Evolutionary conservation across 2,329 filamentous ascomycete species (phyloP).

Genomic region (Sclerotinia borealis): DNA sequence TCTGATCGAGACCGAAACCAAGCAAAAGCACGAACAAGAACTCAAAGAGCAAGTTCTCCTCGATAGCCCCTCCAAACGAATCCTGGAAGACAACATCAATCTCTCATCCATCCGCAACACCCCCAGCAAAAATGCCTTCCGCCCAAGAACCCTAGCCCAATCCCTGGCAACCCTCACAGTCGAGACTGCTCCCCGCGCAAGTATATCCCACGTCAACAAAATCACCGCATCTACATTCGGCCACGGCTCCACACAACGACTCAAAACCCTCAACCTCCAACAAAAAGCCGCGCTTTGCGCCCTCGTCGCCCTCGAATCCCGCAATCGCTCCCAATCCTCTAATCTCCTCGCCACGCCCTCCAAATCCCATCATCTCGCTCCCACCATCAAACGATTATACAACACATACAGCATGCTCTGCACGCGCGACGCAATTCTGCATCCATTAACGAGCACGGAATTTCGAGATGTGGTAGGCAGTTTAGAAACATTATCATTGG

Average conservation of each 20-base stretch:
- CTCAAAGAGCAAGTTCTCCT: slow-evolving; percentile 49
- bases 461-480: slow-evolving; percentile 90
- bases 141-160: slow-evolving; percentile 40
- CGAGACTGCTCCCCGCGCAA: slow-evolving; percentile 79
- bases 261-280: slow-evolving; percentile 85
- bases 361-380: slow-evolving; percentile 56
- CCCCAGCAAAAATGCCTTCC: slow-evolving; percentile 32
- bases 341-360: slow-evolving; percentile 48
- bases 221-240: slow-evolving; percentile 86
- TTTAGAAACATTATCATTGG: slow-evolving; percentile 78
- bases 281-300: slow-evolving; percentile 94
- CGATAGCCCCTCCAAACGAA: slow-evolving; percentile 65
- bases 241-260: slow-evolving; percentile 77
- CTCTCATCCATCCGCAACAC: slow-evolving; percentile 47
- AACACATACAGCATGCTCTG: slow-evolving; percentile 79
- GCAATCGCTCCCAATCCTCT: slow-evolving; percentile 50
- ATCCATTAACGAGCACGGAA: slow-evolving; percentile 83
- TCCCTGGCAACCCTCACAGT: slow-evolving; percentile 55
- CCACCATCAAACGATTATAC: slow-evolving; percentile 78
- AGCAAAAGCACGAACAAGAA: slow-evolving; percentile 62
- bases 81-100: slow-evolving; percentile 77
- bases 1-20: slow-evolving; percentile 78
- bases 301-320: slow-evolving; percentile 78
- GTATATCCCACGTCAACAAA: slow-evolving; percentile 84
- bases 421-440: slow-evolving; percentile 79